phyloP scores from a whole-genome alignment of 345 rosid species.

The thale cress (Arabidopsis thaliana) region TAIR10.1 NC_003070.9:6965501-6966000 shows the following conservation, averaged over 20 bases:
- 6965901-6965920: not conserved
- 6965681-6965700: conserved; percentile 19
- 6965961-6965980: conserved; percentile 23
- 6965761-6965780: conserved; percentile 31
- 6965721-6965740: conserved; percentile 25
- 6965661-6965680: not conserved
- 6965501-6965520: too few relatives aligned
- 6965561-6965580: not conserved
- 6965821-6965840: conserved; percentile 40
- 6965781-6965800: conserved; percentile 26
- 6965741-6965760: conserved; percentile 41
- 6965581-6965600: not conserved
- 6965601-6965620: not conserved
- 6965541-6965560: not conserved
- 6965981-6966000: conserved; percentile 13
- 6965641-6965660: not conserved
- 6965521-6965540: not conserved
- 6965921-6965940: conserved; percentile 41
- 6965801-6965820: conserved; percentile 28
- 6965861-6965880: conserved; percentile 1
- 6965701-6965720: conserved; percentile 11
- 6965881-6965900: not conserved
- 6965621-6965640: not conserved
- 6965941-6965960: conserved; percentile 17
- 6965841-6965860: conserved; percentile 27